Base-by-base conservation (phyloP, 495 filamentous ascomycete genomes). In the Mytilinidion resinicola region DNA sequence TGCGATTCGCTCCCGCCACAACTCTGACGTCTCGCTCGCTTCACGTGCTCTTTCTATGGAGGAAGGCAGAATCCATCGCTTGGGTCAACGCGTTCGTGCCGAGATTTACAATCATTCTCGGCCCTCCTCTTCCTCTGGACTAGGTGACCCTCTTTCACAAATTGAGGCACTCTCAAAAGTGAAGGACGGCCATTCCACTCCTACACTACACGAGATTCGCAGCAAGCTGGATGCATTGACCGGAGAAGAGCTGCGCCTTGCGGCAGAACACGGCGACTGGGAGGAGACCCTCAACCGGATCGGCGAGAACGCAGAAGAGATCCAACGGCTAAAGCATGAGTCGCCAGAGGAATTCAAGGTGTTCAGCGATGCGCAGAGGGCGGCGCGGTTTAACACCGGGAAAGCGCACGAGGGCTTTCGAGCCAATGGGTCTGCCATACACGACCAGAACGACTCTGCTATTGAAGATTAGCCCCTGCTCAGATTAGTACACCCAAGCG, bases 11-110 rank as follows among this genome's bases (percentile, higher is more conserved):
- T 85, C 84, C 1, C 84, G 90, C 35, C 80, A 85, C 56, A 85
- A 81, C 70, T 91, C 88, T 0, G 84, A 90, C 55, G 85, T 93
- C 44, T 91, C 86, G 9, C 78, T 95, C 19, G 84, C 86, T 49
- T 87, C 88, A 19, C 86, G 84, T 50, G 87, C 85, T 20, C 82
- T 92, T 49, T 84, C 86, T 10, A 80, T 89, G 44, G 93, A 98
- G 73, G 93, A 98, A 79, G 93, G 88, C 46, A 87, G 85, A 38
- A 82, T 92, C 59, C 87, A 95, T 65, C 87, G 90, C 20, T 82
- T 90, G 10, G 89, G 90, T 14, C 89, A 95, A 67, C 82, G 86
- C 59, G 78, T 96, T 57, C 84, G 89, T 17, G 82, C 84, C 1
- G 88, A 88, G 53, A 79, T 88, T 65, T 70, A 85, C 25, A 74